Conservation (phyloP, 495 filamentous ascomycete species). For the Penicillium turbatum region DNA sequence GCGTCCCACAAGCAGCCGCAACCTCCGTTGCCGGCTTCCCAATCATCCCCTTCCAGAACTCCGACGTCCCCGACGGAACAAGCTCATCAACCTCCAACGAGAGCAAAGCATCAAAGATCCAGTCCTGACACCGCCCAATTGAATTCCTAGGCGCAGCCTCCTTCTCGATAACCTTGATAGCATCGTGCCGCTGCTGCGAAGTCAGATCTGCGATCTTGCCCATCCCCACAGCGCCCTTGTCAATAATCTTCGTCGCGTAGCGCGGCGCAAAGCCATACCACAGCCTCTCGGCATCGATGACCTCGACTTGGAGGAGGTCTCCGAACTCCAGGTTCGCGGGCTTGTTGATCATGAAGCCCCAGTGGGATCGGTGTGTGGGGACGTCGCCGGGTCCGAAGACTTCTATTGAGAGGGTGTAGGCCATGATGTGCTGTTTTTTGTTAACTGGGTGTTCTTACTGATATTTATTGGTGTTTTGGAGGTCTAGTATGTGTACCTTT, state of each 20-base stretch:
- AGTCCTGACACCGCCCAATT: slow-evolving; percentile 23
- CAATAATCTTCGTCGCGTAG: slow-evolving; percentile 7
- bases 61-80: slow-evolving; percentile 19
- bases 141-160: slow-evolving; percentile 19
- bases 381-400: slow-evolving; percentile 22
- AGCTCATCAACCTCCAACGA: slow-evolving; percentile 24
- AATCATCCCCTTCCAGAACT: slow-evolving; percentile 24
- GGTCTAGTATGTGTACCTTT: background rate
- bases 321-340: slow-evolving; percentile 14
- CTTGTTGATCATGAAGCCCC: slow-evolving; percentile 24
- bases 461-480: background rate
- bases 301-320: slow-evolving; percentile 24
- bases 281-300: slow-evolving; percentile 13
- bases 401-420: slow-evolving; percentile 22
- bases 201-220: slow-evolving; percentile 12
- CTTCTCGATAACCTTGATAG: slow-evolving; percentile 15
- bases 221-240: slow-evolving; percentile 11
- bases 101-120: slow-evolving; percentile 22
- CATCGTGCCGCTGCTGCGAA: slow-evolving; percentile 11
- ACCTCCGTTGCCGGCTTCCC: slow-evolving; percentile 17
- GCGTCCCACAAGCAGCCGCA: slow-evolving; percentile 8
- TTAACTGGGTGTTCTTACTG: no score
- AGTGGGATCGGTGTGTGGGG: slow-evolving; percentile 22
- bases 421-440: background rate
- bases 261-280: slow-evolving; percentile 17